Evolutionary conservation across 1,284 basidiomycete genomes (phyloP).

Genomic region (Ganoderma meredithae): DNA sequence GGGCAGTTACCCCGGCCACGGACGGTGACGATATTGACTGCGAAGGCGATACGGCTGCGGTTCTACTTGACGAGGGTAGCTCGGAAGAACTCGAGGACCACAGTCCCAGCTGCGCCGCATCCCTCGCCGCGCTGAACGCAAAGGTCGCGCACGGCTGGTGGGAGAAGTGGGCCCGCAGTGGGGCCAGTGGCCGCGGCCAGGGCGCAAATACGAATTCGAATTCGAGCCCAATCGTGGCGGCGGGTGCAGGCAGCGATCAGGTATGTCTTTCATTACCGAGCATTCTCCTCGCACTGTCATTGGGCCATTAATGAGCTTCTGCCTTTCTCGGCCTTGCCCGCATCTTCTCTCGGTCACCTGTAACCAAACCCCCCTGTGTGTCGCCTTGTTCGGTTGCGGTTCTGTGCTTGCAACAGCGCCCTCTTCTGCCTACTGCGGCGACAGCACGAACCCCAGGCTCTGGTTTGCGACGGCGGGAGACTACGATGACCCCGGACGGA

Average conservation of each 20-base stretch:
- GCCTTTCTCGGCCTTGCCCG: constrained; percentile 6
- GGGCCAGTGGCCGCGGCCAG: constrained; percentile 17
- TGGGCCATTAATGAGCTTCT: constrained; percentile 14
- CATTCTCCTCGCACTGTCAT: constrained; percentile 26
- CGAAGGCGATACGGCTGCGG: constrained; percentile 23
- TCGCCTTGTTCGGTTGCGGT: constrained; percentile 9
- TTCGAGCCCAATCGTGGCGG: background rate
- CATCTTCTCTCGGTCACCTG: background rate
- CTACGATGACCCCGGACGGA: constrained; percentile 56
- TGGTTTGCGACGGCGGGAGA: constrained; percentile 49
- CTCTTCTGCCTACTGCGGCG: background rate
- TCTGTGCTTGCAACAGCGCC: constrained; percentile 8
- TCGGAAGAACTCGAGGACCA: constrained; percentile 31
- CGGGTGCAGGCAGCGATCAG: constrained; percentile 28
- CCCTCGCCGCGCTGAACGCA: constrained; percentile 44
- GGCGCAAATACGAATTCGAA: constrained; percentile 3
- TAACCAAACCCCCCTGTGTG: constrained; percentile 4
- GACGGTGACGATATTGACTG: constrained; percentile 24
- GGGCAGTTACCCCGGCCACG: constrained; percentile 40
- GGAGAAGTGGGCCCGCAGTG: constrained; percentile 55
- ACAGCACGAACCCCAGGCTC: background rate
- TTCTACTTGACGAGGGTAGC: constrained; percentile 26
- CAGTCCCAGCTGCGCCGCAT: constrained; percentile 26
- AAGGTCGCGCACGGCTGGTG: constrained; percentile 67
- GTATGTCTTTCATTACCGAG: constrained; percentile 35